phyloP scores from a whole-genome alignment of 1,284 basidiomycete species.

The Peniophora sp. region DNA sequence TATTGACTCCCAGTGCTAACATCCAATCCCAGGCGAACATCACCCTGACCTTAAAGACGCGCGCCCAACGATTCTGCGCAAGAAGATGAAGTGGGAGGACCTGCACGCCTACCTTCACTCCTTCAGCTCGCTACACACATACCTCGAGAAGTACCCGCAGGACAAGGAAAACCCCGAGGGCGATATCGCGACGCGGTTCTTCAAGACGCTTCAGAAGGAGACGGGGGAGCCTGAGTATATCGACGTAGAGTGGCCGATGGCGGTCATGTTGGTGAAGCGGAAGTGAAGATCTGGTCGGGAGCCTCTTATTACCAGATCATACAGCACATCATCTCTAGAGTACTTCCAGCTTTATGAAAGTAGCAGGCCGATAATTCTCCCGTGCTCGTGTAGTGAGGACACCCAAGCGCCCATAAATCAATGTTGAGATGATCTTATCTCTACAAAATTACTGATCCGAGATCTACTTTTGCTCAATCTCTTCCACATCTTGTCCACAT shows the following conservation, averaged over 20 bases:
- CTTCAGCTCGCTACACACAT: slow-evolving; percentile 67
- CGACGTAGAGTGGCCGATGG: slow-evolving; percentile 68
- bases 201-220: slow-evolving; percentile 34
- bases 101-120: slow-evolving; percentile 68
- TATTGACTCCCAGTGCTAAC: slow-evolving; percentile 1
- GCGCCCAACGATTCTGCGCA: slow-evolving; percentile 50
- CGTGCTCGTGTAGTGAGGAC: too few relatives aligned
- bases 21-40: slow-evolving; percentile 23
- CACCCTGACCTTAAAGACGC: slow-evolving; percentile 34
- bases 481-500: too few relatives aligned
- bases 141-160: slow-evolving; percentile 54
- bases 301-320: too few relatives aligned
- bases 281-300: too few relatives aligned
- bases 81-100: slow-evolving; percentile 55
- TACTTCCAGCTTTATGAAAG: too few relatives aligned
- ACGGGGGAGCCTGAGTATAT: slow-evolving; percentile 36
- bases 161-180: slow-evolving; percentile 43
- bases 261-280: slow-evolving; percentile 46
- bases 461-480: too few relatives aligned
- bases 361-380: too few relatives aligned
- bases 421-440: too few relatives aligned
- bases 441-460: too few relatives aligned
- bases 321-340: too few relatives aligned
- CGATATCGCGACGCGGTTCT: slow-evolving; percentile 59
- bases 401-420: too few relatives aligned